These are phyloP conservation scores for Wickerhamia fluorescens DNA, from an alignment of 805 yeast genomes.

Conservation along the genomic window DNA sequence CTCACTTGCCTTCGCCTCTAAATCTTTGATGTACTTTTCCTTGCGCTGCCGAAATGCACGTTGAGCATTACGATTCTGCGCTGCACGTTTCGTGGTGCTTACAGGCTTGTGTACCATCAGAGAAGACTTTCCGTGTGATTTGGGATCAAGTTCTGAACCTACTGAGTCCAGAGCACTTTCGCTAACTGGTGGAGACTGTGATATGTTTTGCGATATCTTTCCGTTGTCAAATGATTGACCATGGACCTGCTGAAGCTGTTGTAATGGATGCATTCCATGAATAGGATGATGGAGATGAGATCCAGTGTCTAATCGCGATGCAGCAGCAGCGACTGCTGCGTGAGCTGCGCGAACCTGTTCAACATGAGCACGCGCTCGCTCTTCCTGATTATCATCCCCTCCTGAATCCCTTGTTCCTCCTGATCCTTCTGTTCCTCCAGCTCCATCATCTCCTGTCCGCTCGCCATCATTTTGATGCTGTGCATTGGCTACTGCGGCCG, in stretches of 20 bases:
- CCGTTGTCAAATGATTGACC: too few relatives aligned
- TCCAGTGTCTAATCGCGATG: too few relatives aligned
- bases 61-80: conserved; percentile 88
- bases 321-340: conserved; percentile 6
- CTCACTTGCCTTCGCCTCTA: conserved; percentile 64
- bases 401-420: conserved; percentile 3
- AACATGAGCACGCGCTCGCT: too few relatives aligned
- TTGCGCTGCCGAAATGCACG: conserved; percentile 83
- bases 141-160: too few relatives aligned
- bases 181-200: too few relatives aligned
- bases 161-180: too few relatives aligned
- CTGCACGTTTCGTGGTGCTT: conserved; percentile 65
- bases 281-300: too few relatives aligned
- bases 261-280: too few relatives aligned
- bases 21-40: conserved; percentile 72
- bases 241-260: too few relatives aligned
- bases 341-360: conserved; percentile 6
- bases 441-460: conserved; percentile 3
- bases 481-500: conserved; percentile 21
- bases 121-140: too few relatives aligned
- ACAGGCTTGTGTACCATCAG: too few relatives aligned
- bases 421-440: conserved; percentile 2
- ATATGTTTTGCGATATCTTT: conserved; percentile 35
- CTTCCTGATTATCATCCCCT: conserved; percentile 2
- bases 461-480: conserved; percentile 10